Evolutionary conservation across 1,139 yeast genomes (phyloP), one percentile per base, ranked within the genome.

Genomic region (Sugiyamaella pinicola): DNA sequence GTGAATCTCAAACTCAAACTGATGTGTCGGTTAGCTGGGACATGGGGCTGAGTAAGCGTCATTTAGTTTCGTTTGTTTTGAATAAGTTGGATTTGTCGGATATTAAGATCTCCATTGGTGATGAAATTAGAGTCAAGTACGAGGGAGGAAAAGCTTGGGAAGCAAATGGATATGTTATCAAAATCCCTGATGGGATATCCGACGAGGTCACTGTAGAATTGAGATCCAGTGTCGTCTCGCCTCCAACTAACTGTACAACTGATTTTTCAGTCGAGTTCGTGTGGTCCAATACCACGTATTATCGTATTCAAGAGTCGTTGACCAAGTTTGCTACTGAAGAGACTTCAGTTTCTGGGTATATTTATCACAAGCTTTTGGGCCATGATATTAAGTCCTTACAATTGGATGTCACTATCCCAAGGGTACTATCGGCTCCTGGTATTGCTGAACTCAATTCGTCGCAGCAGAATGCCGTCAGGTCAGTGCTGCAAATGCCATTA

Each of bases 221-320:
- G 58, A 71, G 34, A 17, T 28, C 44, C 1, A 17, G 17, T 6
- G 29, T 33, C 5, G 66, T 59, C 3, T 69, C 74, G 2, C 80
- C 82, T 21, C 95, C 95, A n/a, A 80, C 83, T 2, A 77, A 83
- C 56, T 66, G 80, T 44, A 78, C 80, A 1, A 77, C 82, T 2
- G 88, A 85, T 31, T 91, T 87, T 68, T 83, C 93, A 1, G 91
- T 93, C 0, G 95, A 88, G 64, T 87, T 88, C 66, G 87, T 87
- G 51, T 91, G 97, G 97, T 87, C 87, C 60, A 95, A 93, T 17
- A 82, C 85, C 1, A 77, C 96, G 1, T 90, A 85, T 66, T 84
- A 81, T 38, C 80, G 97, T 65, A 88, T 89, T 93, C 96, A 88
- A 70, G 72, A 74, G 22, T 95, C 96, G 0, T 72, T 91, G 71